Percentiles rank a stretch among this genome's conserved stretches.
Conservation (phyloP, 495 filamentous ascomycete species). For the Penicillium maclennaniae region DNA sequence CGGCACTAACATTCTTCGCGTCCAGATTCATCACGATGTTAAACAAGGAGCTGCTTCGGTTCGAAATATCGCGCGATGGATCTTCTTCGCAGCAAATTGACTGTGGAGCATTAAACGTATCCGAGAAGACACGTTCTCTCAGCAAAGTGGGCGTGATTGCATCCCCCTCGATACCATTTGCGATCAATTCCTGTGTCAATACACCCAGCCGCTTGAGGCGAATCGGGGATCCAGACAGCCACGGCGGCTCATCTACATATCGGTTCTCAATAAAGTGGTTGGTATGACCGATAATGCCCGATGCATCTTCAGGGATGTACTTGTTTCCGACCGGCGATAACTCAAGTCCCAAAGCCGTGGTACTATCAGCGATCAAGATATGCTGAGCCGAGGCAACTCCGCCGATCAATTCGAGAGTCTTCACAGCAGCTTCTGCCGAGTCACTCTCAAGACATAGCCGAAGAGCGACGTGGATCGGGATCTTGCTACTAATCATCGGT, state of each 20-base stretch:
- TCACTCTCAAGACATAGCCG: constrained; percentile 54
- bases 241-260: constrained; percentile 47
- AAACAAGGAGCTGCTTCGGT: constrained; percentile 26
- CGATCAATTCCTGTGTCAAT: constrained; percentile 31
- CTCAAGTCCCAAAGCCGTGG: constrained; percentile 53
- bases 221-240: constrained; percentile 51
- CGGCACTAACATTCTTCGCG: constrained; percentile 19
- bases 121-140: constrained; percentile 31
- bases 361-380: constrained; percentile 56
- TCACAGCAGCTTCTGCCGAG: constrained; percentile 49
- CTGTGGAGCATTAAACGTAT: constrained; percentile 32
- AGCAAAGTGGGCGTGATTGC: constrained; percentile 21
- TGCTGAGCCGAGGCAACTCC: constrained; percentile 61
- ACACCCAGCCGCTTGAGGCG: constrained; percentile 46
- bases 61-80: constrained; percentile 13
- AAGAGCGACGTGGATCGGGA: constrained; percentile 63
- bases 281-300: constrained; percentile 53
- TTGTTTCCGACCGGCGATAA: constrained; percentile 52
- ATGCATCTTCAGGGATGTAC: constrained; percentile 42
- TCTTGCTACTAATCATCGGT: constrained; percentile 48
- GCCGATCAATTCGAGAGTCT: constrained; percentile 37
- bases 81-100: constrained; percentile 33
- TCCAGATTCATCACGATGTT: constrained; percentile 41
- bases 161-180: constrained; percentile 17
- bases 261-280: constrained; percentile 58